Base-by-base conservation (phyloP, 768 basidiomycete genomes). In the Aureoboletus auriporus region DNA sequence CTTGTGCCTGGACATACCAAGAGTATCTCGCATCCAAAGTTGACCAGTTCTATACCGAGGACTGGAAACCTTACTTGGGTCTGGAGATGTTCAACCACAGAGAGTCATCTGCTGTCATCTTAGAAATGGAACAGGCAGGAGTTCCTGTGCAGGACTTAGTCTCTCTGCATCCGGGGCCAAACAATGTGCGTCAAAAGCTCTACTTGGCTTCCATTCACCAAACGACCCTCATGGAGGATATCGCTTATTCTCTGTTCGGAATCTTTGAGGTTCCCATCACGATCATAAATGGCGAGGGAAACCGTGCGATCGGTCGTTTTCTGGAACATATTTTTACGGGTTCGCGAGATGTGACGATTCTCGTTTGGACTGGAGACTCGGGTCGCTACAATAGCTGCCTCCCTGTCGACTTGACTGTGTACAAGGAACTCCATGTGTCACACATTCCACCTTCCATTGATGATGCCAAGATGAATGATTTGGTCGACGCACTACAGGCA, bases 361-460 rank as follows among this genome's bases (percentile, higher is more conserved):
- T 50, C 17, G 43, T 37, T 6, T 50, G 49, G 49, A 50, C 42
- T 8, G 43, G 49, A 6, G 10, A n/a, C 14, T n/a, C 49, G 10
- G 43, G 39, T 20, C 2, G 8, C 3, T 30, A 40, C 27, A 44
- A 50, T 28, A 41, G 49, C 38, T 41, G 49, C 42, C 39, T 50
- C 7, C 49, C 49, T 3, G 26, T 17, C 2, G 17, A 41, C 20
- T 10, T 50, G 12, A 29, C 17, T 13, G 47, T 30, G 3, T 48
- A 42, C 27, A 4, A 11, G n/a, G 12, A 44, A 1, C 28, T 23
- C 11, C 23, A n/a, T 12, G 5, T 31, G 4, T 12, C 43, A 11
- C 33, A 44, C n/a, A 28, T 39, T 36, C 49, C 49, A 35, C 29
- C 16, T 9, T 37, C 33, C 30, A 28, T 45, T 31, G 34, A 34